A percentile compares a stretch with the other conserved stretches of the same genome.
Conservation (phyloP, 495 filamentous ascomycete species). For the Astrothelium subdiscretum region DNA sequence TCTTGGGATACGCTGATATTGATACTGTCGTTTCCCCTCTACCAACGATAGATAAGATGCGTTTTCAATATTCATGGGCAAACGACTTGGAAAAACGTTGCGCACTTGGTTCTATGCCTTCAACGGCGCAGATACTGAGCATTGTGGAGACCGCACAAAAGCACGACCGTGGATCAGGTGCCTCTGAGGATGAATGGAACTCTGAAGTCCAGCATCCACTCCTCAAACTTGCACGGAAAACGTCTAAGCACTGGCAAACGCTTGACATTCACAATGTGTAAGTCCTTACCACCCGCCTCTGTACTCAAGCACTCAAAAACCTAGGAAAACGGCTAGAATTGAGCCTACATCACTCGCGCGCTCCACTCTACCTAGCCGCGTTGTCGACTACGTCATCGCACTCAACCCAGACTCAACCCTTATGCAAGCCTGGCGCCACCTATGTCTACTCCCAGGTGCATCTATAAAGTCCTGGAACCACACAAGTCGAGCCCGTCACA, state of each 20-base stretch:
- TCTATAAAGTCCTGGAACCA: conserved; percentile 15
- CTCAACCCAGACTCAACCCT: conserved; percentile 8
- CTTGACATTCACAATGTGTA: conserved; percentile 11
- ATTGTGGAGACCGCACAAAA: conserved; percentile 13
- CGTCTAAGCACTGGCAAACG: conserved; percentile 9
- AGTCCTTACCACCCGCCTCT: neutral
- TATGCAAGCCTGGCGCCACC: conserved; percentile 10
- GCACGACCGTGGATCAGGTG: conserved; percentile 10
- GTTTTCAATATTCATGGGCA: conserved; percentile 13
- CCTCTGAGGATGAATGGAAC: conserved; percentile 17
- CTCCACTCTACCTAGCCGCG: conserved; percentile 8
- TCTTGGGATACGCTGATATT: conserved; percentile 11
- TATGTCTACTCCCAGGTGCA: conserved; percentile 5
- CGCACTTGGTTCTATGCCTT: conserved; percentile 9
- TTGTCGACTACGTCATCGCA: conserved; percentile 14
- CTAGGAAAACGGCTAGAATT: conserved; percentile 8
- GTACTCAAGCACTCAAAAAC: conserved; percentile 4
- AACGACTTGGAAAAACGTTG: conserved; percentile 4
- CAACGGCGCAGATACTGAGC: conserved; percentile 2
- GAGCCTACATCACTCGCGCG: conserved; percentile 9
- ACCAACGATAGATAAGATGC: conserved; percentile 6
- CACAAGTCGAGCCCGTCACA: conserved; percentile 6
- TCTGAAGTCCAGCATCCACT: conserved; percentile 16
- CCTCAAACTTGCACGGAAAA: conserved; percentile 14
- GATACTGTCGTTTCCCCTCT: neutral